Evolutionary conservation across 202 grass and related monocot genomes (phyloP), one percentile per base, ranked within the genome.

Genomic region (Zizania palustris): DNA sequence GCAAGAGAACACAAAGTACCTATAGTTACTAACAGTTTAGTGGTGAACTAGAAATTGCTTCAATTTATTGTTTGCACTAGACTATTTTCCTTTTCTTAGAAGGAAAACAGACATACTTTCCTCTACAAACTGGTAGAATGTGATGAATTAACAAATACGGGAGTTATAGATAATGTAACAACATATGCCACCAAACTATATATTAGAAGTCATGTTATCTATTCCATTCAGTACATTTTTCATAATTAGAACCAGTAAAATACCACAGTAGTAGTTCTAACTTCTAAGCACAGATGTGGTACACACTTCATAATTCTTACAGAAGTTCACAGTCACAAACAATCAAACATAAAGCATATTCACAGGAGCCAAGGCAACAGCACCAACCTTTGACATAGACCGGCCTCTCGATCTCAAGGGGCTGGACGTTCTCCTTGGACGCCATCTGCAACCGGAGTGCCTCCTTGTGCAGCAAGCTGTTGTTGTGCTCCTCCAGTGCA

Each of bases 381-480:
- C 46, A 87, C 78, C 64, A 83, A 99, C 96, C 92, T 96, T 96
- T 99, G 5, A 96, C 90, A 87, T 93, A 93, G 45, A 91, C 74
- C 18, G 88, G 85, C 78, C 80, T 78, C 76, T 99, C 90, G 11
- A 91, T 61, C 38, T 89, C 75, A 2, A 78, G 75, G 36, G 81
- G 61, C 18, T 87, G 89, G 50, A 64, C n/a, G 61, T 96, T 93
- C 77, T 99, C 96, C 81, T 99, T 99, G 41, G 92, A 96, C 39
- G 89, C 88, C 55, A 87, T 76, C 77, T 99, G 96, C 22, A 99
- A 71, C 33, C 96, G 81, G 50, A 99, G 85, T 16, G 96, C 96
- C 86, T 99, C 96, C 88, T 96, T 99, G 63, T 99, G 96, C 76
- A 99, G 79, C 81, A 99, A 85, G 79, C 96, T 99, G 56, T 99